These are phyloP conservation scores for Euptelea pleiosperma DNA, from an alignment of 164 flowering plant species.

Conservation along the genomic window DNA sequence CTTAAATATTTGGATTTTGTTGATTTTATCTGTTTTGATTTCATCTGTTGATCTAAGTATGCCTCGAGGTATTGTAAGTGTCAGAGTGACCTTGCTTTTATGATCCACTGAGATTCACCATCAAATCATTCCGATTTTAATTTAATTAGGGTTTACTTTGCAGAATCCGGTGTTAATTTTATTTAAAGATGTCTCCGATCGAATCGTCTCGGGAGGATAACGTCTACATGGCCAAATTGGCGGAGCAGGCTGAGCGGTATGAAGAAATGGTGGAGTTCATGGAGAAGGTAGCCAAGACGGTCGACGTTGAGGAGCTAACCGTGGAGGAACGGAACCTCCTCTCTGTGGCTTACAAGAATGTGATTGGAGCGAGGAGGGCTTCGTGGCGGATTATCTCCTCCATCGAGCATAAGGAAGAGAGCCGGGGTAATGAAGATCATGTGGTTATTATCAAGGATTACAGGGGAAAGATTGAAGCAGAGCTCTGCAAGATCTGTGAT, in stretches of 20 bases:
- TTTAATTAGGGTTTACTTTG: constrained; percentile 9
- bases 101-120: not conserved
- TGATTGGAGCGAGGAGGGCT: constrained; percentile 78
- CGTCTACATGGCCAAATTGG: constrained; percentile 73
- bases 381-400: constrained; percentile 81
- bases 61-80: too few species aligned
- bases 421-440: constrained; percentile 72
- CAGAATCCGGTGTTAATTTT: constrained; percentile 12
- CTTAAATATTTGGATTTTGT: too few species aligned
- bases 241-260: constrained; percentile 75
- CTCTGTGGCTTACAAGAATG: constrained; percentile 76
- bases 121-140: not conserved
- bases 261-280: constrained; percentile 84
- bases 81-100: too few species aligned
- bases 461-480: constrained; percentile 62
- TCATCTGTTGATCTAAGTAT: too few species aligned
- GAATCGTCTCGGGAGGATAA: constrained; percentile 57
- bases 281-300: constrained; percentile 69
- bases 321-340: constrained; percentile 73
- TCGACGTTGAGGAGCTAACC: constrained; percentile 55
- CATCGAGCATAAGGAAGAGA: constrained; percentile 78
- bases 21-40: too few species aligned
- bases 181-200: constrained; percentile 35
- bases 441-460: constrained; percentile 61
- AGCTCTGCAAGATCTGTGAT: constrained; percentile 76